Conservation (phyloP, 116 monocot genomes). For the Dioscorea cayenensis region DNA sequence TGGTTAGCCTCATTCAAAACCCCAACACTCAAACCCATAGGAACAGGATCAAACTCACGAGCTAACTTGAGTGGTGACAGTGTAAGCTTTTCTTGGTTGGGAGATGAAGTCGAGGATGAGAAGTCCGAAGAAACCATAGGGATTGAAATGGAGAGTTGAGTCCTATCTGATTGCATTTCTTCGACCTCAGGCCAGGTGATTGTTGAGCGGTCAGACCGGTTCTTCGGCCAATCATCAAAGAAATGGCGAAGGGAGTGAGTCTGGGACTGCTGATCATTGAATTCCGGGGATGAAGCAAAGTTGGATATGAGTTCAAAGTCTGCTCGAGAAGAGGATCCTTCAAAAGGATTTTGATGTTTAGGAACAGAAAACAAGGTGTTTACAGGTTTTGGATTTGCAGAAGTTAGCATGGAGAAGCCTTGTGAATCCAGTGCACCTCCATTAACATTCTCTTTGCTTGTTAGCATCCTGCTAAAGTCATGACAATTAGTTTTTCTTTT, state of each 20-base stretch:
- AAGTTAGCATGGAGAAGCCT: constrained; percentile 32
- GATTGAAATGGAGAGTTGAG: constrained; percentile 84
- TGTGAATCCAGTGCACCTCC: constrained; percentile 18
- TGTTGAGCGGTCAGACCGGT: constrained; percentile 19
- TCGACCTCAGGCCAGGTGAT: constrained; percentile 54
- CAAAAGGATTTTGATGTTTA: constrained; percentile 48
- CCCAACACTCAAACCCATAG: constrained; percentile 29
- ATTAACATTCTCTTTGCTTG: constrained; percentile 37
- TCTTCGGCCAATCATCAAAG: constrained; percentile 61
- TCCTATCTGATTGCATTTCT: constrained; percentile 42
- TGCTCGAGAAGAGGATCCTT: constrained; percentile 17
- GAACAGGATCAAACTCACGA: constrained; percentile 36
- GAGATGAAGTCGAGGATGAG: constrained; percentile 58
- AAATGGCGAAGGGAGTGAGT: constrained; percentile 58
- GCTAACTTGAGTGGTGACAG: constrained; percentile 43
- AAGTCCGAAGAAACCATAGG: constrained; percentile 46
- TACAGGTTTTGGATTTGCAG: constrained; percentile 11
- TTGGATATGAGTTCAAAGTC: constrained; percentile 34
- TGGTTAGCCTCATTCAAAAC: constrained; percentile 15
- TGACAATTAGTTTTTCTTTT: background rate
- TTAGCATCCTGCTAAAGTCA: constrained; percentile 36
- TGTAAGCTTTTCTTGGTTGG: constrained; percentile 37
- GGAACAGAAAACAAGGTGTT: constrained; percentile 22
- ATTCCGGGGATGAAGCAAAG: constrained; percentile 14
- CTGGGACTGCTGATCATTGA: constrained; percentile 29